A percentile compares a stretch with the other conserved stretches of the same genome.
Conservation (phyloP, 805 yeast genomes). For the Blastobotrys americana region DNA sequence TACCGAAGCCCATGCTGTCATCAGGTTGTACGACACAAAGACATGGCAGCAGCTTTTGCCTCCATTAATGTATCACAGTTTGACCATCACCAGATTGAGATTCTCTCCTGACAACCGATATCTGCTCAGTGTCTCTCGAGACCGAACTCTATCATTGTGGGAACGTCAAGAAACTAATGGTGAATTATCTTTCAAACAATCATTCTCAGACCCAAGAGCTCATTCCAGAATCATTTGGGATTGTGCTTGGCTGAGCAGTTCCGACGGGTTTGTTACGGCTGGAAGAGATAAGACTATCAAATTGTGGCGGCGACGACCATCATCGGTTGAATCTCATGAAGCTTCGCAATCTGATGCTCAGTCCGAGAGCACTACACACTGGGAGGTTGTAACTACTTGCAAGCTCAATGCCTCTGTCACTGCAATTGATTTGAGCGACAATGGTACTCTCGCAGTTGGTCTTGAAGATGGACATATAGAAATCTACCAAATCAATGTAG, state of each 20-base stretch:
- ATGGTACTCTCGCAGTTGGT: constrained; percentile 49
- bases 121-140: constrained; percentile 77
- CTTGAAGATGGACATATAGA: constrained; percentile 58
- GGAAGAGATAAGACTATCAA: constrained; percentile 79
- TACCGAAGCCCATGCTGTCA: constrained; percentile 73
- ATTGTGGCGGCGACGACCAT: constrained; percentile 49
- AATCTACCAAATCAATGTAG: constrained; percentile 35
- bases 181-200: constrained; percentile 36
- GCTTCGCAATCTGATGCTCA: too few species aligned
- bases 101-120: constrained; percentile 64
- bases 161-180: constrained; percentile 32
- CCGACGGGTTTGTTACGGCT: constrained; percentile 57
- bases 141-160: constrained; percentile 80
- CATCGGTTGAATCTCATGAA: too few species aligned
- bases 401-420: constrained; percentile 57
- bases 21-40: constrained; percentile 60
- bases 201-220: constrained; percentile 52
- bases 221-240: constrained; percentile 95
- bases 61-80: constrained; percentile 58
- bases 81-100: constrained; percentile 77
- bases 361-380: too few species aligned
- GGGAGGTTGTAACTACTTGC: constrained; percentile 33
- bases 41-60: constrained; percentile 59
- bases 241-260: constrained; percentile 71
- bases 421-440: constrained; percentile 45